These are phyloP conservation scores for Calonectria ilicicola DNA, from an alignment of 2,329 filamentous ascomycete species.

Conservation along the genomic window DNA sequence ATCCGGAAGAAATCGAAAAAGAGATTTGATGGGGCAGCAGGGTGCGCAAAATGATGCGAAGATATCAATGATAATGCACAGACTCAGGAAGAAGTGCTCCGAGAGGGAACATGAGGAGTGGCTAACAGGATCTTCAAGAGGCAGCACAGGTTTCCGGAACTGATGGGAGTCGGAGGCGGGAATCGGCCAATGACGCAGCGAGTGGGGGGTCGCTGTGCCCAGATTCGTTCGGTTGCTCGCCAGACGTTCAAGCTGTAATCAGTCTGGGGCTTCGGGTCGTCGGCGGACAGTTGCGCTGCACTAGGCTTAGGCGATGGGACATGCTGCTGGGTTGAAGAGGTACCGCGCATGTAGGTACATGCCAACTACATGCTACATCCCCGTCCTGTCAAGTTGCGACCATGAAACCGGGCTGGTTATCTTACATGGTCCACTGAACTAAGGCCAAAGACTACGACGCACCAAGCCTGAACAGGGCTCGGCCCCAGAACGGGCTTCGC, in stretches of 20 bases:
- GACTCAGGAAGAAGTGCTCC: not conserved
- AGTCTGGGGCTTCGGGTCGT: conserved; percentile 39
- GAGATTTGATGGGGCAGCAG: not conserved
- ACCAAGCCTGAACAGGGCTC: conserved; percentile 23
- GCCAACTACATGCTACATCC: not conserved
- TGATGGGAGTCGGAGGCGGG: conserved; percentile 36
- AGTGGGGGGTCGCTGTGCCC: too few relatives aligned
- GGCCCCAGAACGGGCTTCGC: conserved; percentile 33
- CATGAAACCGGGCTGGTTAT: not conserved
- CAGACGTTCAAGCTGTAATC: not conserved
- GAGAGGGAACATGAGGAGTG: not conserved
- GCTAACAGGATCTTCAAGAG: not conserved
- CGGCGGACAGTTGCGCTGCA: conserved; percentile 22
- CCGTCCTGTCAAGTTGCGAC: not conserved
- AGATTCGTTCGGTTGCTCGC: conserved; percentile 45
- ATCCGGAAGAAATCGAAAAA: conserved; percentile 12
- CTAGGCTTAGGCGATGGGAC: not conserved
- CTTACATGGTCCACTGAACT: not conserved
- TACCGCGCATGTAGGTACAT: conserved; percentile 11
- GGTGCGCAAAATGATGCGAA: not conserved
- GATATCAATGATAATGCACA: too few relatives aligned
- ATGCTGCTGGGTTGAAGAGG: not conserved
- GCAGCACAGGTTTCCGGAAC: not conserved
- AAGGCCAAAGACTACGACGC: conserved; percentile 1
- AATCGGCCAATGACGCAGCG: conserved; percentile 43